Evolutionary conservation across 768 basidiomycete species (phyloP), one percentile per base, ranked within the genome.

Genomic region (Saitozyma sp.): DNA sequence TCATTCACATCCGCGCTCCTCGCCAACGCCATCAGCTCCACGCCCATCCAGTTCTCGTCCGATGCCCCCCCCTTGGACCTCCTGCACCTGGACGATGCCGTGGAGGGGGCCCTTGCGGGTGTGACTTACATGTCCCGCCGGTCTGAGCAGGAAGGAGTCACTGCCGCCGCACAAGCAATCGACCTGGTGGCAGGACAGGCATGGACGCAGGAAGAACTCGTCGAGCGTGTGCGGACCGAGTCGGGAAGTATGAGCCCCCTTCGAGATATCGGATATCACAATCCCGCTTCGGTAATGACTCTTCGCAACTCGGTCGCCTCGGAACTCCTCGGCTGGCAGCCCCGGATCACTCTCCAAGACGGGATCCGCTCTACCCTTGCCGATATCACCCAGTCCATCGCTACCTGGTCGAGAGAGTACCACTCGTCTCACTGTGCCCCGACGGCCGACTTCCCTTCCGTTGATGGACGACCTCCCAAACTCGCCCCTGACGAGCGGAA

Each of bases 41-140:
- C 71, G 20, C 68, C 71, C 0, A 72, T 80, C 13, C 79, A 80
- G 66, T 68, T 71, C 51, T 50, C 66, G n/a, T 70, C 69, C 17
- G 69, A 69, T 9, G 59, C 66, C 2, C 62, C 65, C 19, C 64
- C 67, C 2, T 49, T 73, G 11, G 73, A 75, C 51, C 54, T 78
- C 11, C 52, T 80, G 11, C 69, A 78, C 53, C 62, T 77, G 11
- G 69, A 74, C 43, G 79, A 80, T 58, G 73, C 68, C 9, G 56
- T 80, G 20, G 63, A 66, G 41, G 76, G 74, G 1, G 60, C 79
- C 11, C 42, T 73, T 9, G 65, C 67, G 20, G 68, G 74, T 2
- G 63, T 75, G 39, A 38, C 49, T 29, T 16, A 57, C 48, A 48
- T 64, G n/a, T 49, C 61, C 17, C 56, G 58, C 37, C 55, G 74